Evolutionary conservation across 2,329 filamentous ascomycete genomes (phyloP).

Genomic region (Aspergillus neoniger): DNA sequence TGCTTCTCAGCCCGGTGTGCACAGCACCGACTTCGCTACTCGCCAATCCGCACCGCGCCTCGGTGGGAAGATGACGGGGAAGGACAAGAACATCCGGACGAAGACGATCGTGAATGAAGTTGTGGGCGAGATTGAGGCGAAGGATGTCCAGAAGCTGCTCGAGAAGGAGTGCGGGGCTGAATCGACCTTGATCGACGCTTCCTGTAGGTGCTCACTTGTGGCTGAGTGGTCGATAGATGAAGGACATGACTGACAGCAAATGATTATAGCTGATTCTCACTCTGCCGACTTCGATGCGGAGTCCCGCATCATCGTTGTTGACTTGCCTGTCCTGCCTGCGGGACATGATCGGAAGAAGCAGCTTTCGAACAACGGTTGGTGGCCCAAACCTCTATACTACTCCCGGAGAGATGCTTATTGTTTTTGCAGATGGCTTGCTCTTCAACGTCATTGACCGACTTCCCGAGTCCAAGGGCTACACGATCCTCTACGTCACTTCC

Average conservation of each 20-base stretch:
- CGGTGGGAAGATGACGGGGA: conserved; percentile 52
- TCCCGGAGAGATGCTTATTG: conserved; percentile 7
- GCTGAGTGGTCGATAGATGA: neutral
- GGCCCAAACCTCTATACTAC: conserved; percentile 8
- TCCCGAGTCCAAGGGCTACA: conserved; percentile 62
- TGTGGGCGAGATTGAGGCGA: conserved; percentile 50
- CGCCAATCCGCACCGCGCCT: conserved; percentile 55
- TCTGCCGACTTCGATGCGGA: conserved; percentile 37
- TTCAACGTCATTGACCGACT: conserved; percentile 50
- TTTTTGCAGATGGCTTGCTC: conserved; percentile 48
- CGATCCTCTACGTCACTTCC: conserved; percentile 73
- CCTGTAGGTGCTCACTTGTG: conserved; percentile 35
- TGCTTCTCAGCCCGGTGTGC: conserved; percentile 74
- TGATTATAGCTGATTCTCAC: conserved; percentile 44
- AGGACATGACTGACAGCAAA: conserved; percentile 19
- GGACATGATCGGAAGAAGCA: conserved; percentile 39
- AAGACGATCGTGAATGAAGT: conserved; percentile 57
- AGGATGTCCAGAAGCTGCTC: conserved; percentile 46
- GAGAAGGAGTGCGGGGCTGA: conserved; percentile 51
- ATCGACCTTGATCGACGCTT: conserved; percentile 46
- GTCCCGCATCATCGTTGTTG: conserved; percentile 48
- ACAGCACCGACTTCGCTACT: conserved; percentile 66
- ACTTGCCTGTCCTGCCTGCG: conserved; percentile 47
- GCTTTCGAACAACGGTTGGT: conserved; percentile 48
- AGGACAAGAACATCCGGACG: conserved; percentile 56